Percentiles rank a stretch among this genome's conserved stretches.
These are phyloP conservation scores for Beta lomatogona DNA, from an alignment of 179 eudicot species.

Conservation along the genomic window DNA sequence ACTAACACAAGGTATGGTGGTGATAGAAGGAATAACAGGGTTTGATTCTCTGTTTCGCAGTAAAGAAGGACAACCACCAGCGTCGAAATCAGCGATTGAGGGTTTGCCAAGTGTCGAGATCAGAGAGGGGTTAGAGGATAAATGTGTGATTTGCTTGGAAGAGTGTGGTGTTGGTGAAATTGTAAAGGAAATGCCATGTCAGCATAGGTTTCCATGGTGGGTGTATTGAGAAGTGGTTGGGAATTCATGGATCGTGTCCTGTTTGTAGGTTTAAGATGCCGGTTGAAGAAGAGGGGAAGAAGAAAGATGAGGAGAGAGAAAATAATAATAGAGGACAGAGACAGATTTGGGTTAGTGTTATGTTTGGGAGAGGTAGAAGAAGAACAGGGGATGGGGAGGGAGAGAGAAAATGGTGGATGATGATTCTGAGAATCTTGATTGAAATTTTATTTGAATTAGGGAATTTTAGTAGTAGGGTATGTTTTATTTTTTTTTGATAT, in stretches of 20 bases:
- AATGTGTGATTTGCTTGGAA: slow-evolving; percentile 74
- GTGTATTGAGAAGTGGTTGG: slow-evolving; percentile 76
- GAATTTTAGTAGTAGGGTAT: too few species aligned
- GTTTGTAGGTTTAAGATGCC: slow-evolving; percentile 75
- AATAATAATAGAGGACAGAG: slow-evolving; percentile 6
- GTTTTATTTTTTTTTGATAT: too few species aligned
- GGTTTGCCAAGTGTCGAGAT: slow-evolving; percentile 53
- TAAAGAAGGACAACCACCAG: slow-evolving; percentile 66
- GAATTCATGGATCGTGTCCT: slow-evolving; percentile 73
- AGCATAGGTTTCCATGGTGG: slow-evolving; percentile 70
- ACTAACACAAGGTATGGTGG: slow-evolving; percentile 53
- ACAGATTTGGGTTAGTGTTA: slow-evolving; percentile 32
- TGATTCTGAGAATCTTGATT: too few species aligned
- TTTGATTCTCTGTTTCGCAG: slow-evolving; percentile 35
- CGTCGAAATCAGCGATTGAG: slow-evolving; percentile 60
- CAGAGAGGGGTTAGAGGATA: slow-evolving; percentile 19
- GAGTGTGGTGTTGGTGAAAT: slow-evolving; percentile 45
- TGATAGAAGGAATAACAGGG: slow-evolving; percentile 45
- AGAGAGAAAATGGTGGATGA: too few species aligned
- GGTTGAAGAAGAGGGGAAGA: slow-evolving; percentile 38
- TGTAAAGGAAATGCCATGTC: slow-evolving; percentile 76
- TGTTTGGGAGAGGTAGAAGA: slow-evolving; percentile 11
- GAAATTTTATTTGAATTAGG: too few species aligned
- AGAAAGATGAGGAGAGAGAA: slow-evolving; percentile 17
- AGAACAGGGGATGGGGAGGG: background rate